Conservation (phyloP, 768 basidiomycete genomes). For the Coprinopsis cinerea region DNA sequence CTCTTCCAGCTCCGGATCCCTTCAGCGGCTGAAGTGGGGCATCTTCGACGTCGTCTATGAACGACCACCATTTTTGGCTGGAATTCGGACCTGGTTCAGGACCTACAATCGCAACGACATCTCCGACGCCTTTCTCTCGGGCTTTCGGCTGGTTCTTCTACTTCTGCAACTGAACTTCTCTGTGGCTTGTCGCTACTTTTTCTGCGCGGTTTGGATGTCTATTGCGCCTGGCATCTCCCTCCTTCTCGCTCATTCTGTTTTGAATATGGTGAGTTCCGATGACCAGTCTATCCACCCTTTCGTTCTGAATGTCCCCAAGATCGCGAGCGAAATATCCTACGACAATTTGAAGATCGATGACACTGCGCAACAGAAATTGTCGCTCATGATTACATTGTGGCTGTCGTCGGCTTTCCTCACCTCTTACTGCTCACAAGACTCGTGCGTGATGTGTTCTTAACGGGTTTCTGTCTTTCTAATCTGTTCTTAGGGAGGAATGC, state of each 20-base stretch:
- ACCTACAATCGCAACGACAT: neutral
- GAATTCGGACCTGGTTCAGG: neutral
- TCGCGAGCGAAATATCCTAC: neutral
- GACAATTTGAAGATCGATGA: neutral
- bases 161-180: slow-evolving; percentile 15
- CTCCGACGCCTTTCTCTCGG: neutral
- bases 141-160: slow-evolving; percentile 17
- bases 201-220: slow-evolving; percentile 24
- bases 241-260: slow-evolving; percentile 25
- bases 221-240: slow-evolving; percentile 29
- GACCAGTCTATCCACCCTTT: neutral
- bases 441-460: slow-evolving; percentile 13
- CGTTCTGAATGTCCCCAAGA: neutral
- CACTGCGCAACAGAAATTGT: slow-evolving; percentile 2
- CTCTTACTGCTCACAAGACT: slow-evolving; percentile 7
- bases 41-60: slow-evolving; percentile 32
- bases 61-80: slow-evolving; percentile 1
- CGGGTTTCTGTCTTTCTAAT: neutral
- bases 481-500: slow-evolving; percentile 13
- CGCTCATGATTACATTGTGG: slow-evolving; percentile 20
- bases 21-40: slow-evolving; percentile 25
- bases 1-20: slow-evolving; percentile 1
- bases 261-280: slow-evolving; percentile 24
- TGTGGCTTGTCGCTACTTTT: slow-evolving; percentile 19
- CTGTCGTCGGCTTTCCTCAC: slow-evolving; percentile 20